These are phyloP conservation scores for Dendrothele bispora DNA, from an alignment of 768 basidiomycete genomes.

Conservation along the genomic window DNA sequence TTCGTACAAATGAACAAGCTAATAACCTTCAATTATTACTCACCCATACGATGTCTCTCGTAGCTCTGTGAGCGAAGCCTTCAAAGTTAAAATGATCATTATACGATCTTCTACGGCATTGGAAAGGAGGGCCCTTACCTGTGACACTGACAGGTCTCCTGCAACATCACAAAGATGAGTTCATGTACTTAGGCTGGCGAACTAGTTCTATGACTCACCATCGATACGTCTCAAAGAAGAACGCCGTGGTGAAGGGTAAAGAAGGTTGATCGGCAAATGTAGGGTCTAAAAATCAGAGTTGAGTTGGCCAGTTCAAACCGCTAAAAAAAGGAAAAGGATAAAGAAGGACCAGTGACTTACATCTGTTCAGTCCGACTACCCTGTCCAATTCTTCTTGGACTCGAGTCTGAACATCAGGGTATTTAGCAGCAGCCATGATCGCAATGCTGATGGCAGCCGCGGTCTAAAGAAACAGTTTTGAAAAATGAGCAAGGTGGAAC, in stretches of 20 bases:
- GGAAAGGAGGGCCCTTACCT: constrained; percentile 23
- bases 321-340: background rate
- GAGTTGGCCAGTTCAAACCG: background rate
- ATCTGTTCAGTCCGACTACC: constrained; percentile 45
- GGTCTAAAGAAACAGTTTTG: constrained; percentile 36
- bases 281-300: constrained; percentile 38
- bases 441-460: constrained; percentile 56
- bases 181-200: background rate
- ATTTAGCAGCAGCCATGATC: constrained; percentile 57
- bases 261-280: constrained; percentile 38
- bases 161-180: background rate
- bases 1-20: background rate
- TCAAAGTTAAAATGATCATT: too few relatives aligned
- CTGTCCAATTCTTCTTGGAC: constrained; percentile 57
- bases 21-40: constrained; percentile 5
- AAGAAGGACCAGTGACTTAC: constrained; percentile 17
- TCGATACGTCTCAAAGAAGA: constrained; percentile 46
- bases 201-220: constrained; percentile 29
- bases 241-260: constrained; percentile 46
- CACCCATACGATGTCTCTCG: constrained; percentile 64
- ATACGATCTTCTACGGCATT: too few relatives aligned
- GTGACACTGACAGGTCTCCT: constrained; percentile 44
- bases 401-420: constrained; percentile 47
- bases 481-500: too few relatives aligned
- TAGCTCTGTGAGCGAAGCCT: constrained; percentile 62